Evolutionary conservation across 495 filamentous ascomycete species (phyloP).

Genomic region (Hyaloscypha bicolor): DNA sequence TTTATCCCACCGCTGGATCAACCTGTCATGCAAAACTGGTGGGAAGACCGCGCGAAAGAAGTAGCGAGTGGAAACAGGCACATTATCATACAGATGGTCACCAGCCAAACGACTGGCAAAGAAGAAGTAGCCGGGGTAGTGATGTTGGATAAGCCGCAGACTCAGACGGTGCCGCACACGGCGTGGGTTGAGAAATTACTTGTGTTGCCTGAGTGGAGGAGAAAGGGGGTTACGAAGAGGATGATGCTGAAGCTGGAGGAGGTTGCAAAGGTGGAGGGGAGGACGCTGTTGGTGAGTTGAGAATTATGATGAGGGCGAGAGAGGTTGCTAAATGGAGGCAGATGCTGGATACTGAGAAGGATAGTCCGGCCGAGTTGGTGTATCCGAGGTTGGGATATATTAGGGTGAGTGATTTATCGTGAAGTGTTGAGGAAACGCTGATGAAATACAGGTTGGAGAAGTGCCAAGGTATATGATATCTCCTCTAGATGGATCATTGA

Average conservation of each 20-base stretch:
- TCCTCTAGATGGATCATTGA: conserved; percentile 22
- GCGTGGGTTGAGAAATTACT: conserved; percentile 30
- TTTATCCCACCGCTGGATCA: conserved; percentile 26
- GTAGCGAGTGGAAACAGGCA: background rate
- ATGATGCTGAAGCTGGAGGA: conserved; percentile 28
- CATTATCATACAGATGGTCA: conserved; percentile 23
- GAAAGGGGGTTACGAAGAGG: conserved; percentile 21
- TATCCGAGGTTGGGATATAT: conserved; percentile 30
- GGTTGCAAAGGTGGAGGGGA: conserved; percentile 20
- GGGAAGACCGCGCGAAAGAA: conserved; percentile 21
- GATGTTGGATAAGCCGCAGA: conserved; percentile 18
- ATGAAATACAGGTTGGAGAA: conserved; percentile 17
- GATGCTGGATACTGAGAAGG: conserved; percentile 29
- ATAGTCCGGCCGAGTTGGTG: conserved; percentile 28
- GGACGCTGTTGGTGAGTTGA: conserved; percentile 24
- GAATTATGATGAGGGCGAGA: background rate
- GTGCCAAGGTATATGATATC: conserved; percentile 24
- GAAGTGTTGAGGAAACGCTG: background rate
- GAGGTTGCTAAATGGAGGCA: background rate
- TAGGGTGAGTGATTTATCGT: conserved; percentile 10
- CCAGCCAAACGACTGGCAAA: background rate
- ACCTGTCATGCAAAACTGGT: conserved; percentile 17
- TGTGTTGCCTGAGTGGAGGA: conserved; percentile 22
- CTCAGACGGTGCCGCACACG: conserved; percentile 18
- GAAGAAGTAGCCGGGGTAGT: conserved; percentile 24